phyloP scores from a whole-genome alignment of 176 grass and related monocot species.

The Phoenix dactylifera region DNA sequence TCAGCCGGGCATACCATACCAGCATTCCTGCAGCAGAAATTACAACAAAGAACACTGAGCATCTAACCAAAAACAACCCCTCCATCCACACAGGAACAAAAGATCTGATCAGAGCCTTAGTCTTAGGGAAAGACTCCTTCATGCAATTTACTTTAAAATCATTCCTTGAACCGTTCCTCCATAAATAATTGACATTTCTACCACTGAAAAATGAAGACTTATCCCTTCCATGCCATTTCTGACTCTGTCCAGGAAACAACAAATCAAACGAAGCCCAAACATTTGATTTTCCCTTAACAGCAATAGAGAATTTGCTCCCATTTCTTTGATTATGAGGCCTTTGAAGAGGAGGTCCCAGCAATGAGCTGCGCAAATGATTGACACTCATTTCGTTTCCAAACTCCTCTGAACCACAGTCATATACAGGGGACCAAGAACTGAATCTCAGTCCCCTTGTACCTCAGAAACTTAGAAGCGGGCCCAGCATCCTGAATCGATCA shows the following conservation, averaged over 20 bases:
- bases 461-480: constrained; percentile 2
- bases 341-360: constrained; percentile 38
- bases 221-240: constrained; percentile 23
- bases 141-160: constrained; percentile 19
- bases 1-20: constrained; percentile 69
- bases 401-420: constrained; percentile 8
- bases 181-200: constrained; percentile 3
- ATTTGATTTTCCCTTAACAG: not conserved
- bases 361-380: constrained; percentile 29
- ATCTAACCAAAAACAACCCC: constrained; percentile 81
- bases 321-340: constrained; percentile 8
- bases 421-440: constrained; percentile 44
- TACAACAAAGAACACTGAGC: constrained; percentile 63
- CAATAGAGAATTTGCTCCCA: constrained; percentile 3
- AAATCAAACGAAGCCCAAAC: not conserved
- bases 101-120: constrained; percentile 47
- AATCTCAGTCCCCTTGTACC: constrained; percentile 39
- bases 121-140: constrained; percentile 23
- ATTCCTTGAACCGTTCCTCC: constrained; percentile 39
- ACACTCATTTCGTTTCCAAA: constrained; percentile 39
- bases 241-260: not conserved
- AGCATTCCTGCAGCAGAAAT: constrained; percentile 66
- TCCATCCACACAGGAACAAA: constrained; percentile 64
- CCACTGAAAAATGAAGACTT: constrained; percentile 5
- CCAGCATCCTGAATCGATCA: constrained; percentile 17